These are phyloP conservation scores for Fusarium tuaranense DNA, from an alignment of 2,329 filamentous ascomycete genomes.

Conservation along the genomic window DNA sequence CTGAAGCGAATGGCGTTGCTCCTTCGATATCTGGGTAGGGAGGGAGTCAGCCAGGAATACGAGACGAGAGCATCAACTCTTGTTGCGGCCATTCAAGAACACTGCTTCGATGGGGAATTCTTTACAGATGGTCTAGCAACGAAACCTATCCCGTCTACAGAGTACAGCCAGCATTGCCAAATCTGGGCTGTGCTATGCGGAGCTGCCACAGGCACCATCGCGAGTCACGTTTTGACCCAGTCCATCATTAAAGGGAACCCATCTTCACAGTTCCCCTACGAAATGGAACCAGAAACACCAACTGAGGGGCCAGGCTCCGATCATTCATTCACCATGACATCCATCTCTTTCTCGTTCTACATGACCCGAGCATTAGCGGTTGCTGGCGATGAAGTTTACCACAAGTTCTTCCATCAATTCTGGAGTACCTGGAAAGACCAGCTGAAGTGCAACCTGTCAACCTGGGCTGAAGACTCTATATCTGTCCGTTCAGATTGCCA, in stretches of 20 bases:
- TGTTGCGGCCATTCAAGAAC: neutral
- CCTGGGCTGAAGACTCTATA: conserved; percentile 36
- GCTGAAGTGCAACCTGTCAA: conserved; percentile 40
- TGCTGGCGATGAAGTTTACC: neutral
- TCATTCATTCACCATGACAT: neutral
- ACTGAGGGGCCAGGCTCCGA: too few species aligned
- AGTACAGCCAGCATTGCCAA: neutral
- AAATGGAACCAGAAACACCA: neutral
- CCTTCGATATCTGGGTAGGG: neutral
- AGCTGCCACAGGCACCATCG: too few species aligned
- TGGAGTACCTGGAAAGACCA: neutral
- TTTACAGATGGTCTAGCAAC: neutral
- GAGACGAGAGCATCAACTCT: neutral
- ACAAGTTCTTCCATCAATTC: neutral
- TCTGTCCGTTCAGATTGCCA: conserved; percentile 36
- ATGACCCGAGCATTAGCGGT: neutral
- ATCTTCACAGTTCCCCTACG: conserved; percentile 1
- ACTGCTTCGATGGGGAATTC: neutral
- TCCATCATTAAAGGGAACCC: neutral
- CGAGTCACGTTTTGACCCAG: neutral
- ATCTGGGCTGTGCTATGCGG: neutral
- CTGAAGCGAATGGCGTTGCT: neutral
- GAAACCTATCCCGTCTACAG: neutral
- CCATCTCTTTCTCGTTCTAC: conserved; percentile 11
- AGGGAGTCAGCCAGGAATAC: neutral